Percentiles rank a stretch among this genome's conserved stretches.
These are phyloP conservation scores for Parathielavia appendiculata DNA, from an alignment of 495 filamentous ascomycete species.

Conservation along the genomic window DNA sequence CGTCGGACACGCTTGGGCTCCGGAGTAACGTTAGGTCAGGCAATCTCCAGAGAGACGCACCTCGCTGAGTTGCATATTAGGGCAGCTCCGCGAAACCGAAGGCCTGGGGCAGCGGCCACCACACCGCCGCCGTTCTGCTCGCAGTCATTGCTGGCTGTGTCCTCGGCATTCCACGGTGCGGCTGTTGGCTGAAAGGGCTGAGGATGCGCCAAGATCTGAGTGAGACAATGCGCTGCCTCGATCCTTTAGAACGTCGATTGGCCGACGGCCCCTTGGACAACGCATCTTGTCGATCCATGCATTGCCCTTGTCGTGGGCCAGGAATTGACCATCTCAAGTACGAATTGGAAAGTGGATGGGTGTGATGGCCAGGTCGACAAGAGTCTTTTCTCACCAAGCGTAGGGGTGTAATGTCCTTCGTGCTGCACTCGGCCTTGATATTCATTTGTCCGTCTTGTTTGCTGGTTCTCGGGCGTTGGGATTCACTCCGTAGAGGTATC, in stretches of 20 bases:
- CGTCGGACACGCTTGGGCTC: background rate
- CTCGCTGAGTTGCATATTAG: background rate
- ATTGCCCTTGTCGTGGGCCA: too few relatives aligned
- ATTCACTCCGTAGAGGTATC: too few relatives aligned
- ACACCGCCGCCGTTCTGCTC: background rate
- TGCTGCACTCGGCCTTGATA: too few relatives aligned
- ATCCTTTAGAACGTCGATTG: background rate
- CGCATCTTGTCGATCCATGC: background rate
- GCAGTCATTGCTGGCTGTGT: background rate
- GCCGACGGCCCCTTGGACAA: background rate
- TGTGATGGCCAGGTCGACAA: too few relatives aligned
- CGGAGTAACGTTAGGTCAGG: background rate
- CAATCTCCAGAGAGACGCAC: background rate
- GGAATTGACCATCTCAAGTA: too few relatives aligned
- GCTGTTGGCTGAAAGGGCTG: conserved; percentile 10
- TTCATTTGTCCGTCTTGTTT: too few relatives aligned
- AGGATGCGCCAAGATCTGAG: conserved; percentile 1
- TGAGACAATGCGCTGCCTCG: background rate
- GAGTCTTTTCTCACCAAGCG: too few relatives aligned
- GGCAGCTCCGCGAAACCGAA: background rate
- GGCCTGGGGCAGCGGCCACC: conserved; percentile 6
- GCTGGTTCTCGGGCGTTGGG: too few relatives aligned
- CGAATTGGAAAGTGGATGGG: too few relatives aligned
- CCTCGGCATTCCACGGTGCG: background rate
- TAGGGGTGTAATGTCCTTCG: too few relatives aligned